Evolutionary conservation across 164 flowering plant species (phyloP).

Genomic region (Stephania japonica): DNA sequence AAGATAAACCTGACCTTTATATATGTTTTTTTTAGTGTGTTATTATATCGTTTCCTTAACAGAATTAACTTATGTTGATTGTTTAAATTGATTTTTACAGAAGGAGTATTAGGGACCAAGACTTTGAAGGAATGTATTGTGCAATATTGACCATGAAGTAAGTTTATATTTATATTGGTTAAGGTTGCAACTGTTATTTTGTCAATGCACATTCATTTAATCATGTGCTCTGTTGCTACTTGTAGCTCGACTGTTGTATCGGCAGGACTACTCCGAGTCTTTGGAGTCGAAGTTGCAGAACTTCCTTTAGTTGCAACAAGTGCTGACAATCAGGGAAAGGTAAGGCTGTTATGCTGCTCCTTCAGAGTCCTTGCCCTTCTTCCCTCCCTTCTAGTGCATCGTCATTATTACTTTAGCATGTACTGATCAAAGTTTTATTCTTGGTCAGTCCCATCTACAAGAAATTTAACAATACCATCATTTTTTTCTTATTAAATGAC

Average conservation of each 20-base stretch:
- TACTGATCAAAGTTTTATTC: no score
- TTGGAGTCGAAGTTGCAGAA: conserved; percentile 85
- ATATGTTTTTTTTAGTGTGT: neutral
- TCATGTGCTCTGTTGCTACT: conserved; percentile 8
- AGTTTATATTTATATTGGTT: conserved; percentile 16
- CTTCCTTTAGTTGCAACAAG: conserved; percentile 89
- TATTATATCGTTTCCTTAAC: neutral
- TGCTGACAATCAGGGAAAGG: conserved; percentile 65
- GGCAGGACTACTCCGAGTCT: conserved; percentile 68
- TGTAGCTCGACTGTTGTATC: conserved; percentile 82
- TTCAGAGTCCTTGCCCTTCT: neutral
- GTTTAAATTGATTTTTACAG: conserved; percentile 29
- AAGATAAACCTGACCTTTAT: neutral
- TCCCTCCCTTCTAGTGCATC: no score
- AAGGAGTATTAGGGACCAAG: conserved; percentile 44
- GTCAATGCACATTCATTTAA: neutral
- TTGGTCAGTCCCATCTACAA: no score
- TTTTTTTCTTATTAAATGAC: no score
- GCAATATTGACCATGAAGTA: conserved; percentile 72
- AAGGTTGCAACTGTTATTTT: neutral
- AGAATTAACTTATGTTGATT: neutral
- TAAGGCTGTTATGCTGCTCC: conserved; percentile 35
- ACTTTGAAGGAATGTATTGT: conserved; percentile 77
- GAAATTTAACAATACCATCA: no score
- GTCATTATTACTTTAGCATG: neutral